phyloP scores from a whole-genome alignment of 306 rosid genomes.

The Dalbergia cochinchinensis region DNA sequence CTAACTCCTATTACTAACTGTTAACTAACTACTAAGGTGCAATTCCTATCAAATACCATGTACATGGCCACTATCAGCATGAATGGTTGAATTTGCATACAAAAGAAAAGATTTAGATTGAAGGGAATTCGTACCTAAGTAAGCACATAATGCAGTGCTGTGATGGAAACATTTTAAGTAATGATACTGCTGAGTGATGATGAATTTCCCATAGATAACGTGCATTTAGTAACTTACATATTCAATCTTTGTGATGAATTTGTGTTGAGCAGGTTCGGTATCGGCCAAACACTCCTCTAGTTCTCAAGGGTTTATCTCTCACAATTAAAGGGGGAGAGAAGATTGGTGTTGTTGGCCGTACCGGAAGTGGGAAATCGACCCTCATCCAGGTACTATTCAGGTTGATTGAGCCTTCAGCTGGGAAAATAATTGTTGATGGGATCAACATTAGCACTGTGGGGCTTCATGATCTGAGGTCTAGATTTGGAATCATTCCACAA shows the following conservation, averaged over 20 bases:
- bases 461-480: conserved; percentile 87
- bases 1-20: too few relatives aligned
- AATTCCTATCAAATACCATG: background rate
- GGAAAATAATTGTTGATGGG: conserved; percentile 72
- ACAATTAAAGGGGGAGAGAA: conserved; percentile 82
- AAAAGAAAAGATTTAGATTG: background rate
- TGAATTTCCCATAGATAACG: background rate
- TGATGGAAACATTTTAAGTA: conserved; percentile 17
- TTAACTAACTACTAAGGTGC: too few relatives aligned
- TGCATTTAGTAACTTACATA: background rate
- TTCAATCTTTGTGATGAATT: conserved; percentile 28
- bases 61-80: background rate
- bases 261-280: conserved; percentile 71
- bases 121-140: background rate
- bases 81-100: background rate
- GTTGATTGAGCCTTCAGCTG: conserved; percentile 89
- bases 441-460: conserved; percentile 69
- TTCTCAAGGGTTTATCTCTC: conserved; percentile 78
- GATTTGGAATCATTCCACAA: conserved; percentile 94
- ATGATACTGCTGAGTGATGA: background rate
- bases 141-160: too few relatives aligned
- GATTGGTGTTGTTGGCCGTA: conserved; percentile 92
- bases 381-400: conserved; percentile 86
- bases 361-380: conserved; percentile 93
- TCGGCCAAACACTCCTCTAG: conserved; percentile 79